Evolutionary conservation across 768 basidiomycete species (phyloP).

Genomic region (Rhodotorula babjevae): DNA sequence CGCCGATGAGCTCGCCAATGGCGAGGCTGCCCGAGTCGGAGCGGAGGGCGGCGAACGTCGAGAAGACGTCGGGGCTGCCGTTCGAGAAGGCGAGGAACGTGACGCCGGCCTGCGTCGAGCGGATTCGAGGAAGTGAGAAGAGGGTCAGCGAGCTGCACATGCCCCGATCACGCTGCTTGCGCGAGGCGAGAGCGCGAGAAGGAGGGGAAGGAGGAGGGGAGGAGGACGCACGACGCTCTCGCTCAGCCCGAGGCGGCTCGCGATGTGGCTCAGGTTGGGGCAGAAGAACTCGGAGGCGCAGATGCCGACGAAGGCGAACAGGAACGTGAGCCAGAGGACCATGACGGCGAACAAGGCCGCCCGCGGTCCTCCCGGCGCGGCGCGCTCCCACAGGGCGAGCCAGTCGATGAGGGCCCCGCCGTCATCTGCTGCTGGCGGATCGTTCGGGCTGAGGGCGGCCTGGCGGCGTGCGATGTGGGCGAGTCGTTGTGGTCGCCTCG

Average conservation of each 20-base stretch:
- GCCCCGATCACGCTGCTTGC: too few species aligned
- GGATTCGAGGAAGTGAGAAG: not conserved
- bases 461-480: not conserved
- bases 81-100: slow-evolving; percentile 97
- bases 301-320: slow-evolving; percentile 93
- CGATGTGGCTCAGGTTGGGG: slow-evolving; percentile 80
- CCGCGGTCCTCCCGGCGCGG: slow-evolving; percentile 39
- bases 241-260: slow-evolving; percentile 75
- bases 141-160: slow-evolving; percentile 4
- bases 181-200: too few species aligned
- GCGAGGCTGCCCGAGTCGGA: slow-evolving; percentile 79
- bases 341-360: slow-evolving; percentile 62
- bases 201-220: not conserved
- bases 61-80: slow-evolving; percentile 92
- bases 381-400: slow-evolving; percentile 1
- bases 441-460: not conserved
- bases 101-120: slow-evolving; percentile 62
- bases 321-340: slow-evolving; percentile 75
- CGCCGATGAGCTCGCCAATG: slow-evolving; percentile 89
- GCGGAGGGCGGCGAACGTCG: slow-evolving; percentile 89
- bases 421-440: not conserved
- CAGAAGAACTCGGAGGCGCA: slow-evolving; percentile 96
- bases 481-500: not conserved
- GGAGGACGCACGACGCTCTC: slow-evolving; percentile 62
- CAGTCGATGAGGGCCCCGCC: slow-evolving; percentile 31